These are phyloP conservation scores for Phytophthora tentaculata DNA, from an alignment of 352 stramenopile genomes.

Conservation along the genomic window DNA sequence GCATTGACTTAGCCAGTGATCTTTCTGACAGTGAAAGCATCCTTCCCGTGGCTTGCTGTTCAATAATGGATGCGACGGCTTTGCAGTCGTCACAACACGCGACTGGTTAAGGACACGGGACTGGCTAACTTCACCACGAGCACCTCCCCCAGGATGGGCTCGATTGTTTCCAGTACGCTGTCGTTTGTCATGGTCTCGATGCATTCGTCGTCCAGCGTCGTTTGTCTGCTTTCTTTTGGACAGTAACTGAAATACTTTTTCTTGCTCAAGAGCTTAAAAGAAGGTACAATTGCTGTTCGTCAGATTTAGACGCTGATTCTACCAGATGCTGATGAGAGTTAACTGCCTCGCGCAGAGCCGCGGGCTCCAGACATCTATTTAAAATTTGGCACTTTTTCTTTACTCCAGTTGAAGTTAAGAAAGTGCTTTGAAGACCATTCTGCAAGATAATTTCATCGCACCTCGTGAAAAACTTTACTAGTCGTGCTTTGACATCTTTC, in stretches of 20 bases:
- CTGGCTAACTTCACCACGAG: background rate
- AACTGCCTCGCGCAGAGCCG: slow-evolving; percentile 10
- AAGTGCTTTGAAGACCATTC: slow-evolving; percentile 20
- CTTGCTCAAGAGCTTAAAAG: slow-evolving; percentile 24
- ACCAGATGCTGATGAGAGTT: slow-evolving; percentile 14
- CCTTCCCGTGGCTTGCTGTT: slow-evolving; percentile 8
- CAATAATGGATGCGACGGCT: background rate
- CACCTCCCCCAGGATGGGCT: no score
- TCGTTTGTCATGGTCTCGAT: background rate
- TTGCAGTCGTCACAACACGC: background rate
- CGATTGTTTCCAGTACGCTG: no score
- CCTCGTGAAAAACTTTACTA: slow-evolving; percentile 30
- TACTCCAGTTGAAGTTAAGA: slow-evolving; percentile 11
- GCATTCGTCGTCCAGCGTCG: background rate
- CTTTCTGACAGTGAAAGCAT: slow-evolving; percentile 24
- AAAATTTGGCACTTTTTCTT: slow-evolving; percentile 22
- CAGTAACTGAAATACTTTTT: slow-evolving; percentile 13
- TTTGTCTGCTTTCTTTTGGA: background rate
- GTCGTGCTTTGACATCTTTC: slow-evolving; percentile 25
- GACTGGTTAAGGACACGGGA: background rate
- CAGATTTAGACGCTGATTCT: background rate
- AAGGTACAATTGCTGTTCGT: slow-evolving; percentile 22
- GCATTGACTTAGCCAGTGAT: slow-evolving; percentile 25
- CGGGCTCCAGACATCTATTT: slow-evolving; percentile 3
- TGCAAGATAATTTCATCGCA: slow-evolving; percentile 28